Percentiles rank a stretch among this genome's conserved stretches.
These are phyloP conservation scores for Pouteria glomerata DNA, from an alignment of 148 eudicot species.

Conservation along the genomic window DNA sequence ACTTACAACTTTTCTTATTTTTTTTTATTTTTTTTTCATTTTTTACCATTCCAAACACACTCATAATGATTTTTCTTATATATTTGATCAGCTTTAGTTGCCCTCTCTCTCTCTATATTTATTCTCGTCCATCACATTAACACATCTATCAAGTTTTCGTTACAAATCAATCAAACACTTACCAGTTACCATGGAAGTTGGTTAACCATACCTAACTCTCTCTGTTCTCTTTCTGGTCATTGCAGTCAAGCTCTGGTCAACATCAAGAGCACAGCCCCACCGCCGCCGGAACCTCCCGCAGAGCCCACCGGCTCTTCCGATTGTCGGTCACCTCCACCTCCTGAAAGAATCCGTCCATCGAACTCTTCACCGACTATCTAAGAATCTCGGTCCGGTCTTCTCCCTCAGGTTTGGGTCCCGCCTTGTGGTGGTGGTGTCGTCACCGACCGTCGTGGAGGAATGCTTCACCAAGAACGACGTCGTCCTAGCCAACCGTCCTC, in stretches of 20 bases:
- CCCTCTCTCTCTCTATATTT: background rate
- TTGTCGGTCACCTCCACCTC: background rate
- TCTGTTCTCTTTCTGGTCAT: background rate
- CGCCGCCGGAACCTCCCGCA: no score
- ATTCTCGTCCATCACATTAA: background rate
- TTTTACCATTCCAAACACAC: no score
- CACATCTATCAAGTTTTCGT: no score
- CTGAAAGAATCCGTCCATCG: background rate
- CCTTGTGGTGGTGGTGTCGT: slow-evolving; percentile 21
- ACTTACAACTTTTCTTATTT: no score
- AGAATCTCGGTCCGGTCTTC: slow-evolving; percentile 8
- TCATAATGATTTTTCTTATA: no score
- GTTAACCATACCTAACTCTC: no score
- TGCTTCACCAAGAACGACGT: no score
- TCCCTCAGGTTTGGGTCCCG: slow-evolving; percentile 16
- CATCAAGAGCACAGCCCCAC: no score
- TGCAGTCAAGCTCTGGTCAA: background rate
- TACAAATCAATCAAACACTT: no score
- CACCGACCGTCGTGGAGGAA: slow-evolving; percentile 16
- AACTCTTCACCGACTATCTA: background rate
- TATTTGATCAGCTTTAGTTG: no score
- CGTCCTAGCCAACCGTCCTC: background rate
- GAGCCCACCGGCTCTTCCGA: background rate
- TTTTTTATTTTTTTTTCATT: no score
- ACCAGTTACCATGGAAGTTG: no score